A percentile compares a stretch with the other conserved stretches of the same genome.
Evolutionary conservation across 257 asterid species (phyloP).

Genomic region (Primulina huaijiensis): DNA sequence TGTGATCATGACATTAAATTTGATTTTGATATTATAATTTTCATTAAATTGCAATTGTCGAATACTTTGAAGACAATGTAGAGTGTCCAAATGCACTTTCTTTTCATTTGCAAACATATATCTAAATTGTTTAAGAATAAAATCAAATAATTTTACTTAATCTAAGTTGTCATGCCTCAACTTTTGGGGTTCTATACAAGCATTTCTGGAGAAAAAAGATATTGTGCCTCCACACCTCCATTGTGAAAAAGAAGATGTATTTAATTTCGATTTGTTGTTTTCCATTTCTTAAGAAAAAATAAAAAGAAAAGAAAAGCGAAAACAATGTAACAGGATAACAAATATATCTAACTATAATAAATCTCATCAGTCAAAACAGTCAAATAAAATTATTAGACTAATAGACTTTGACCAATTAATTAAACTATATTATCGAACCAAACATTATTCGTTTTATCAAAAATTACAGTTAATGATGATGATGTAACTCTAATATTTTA

Average conservation of each 20-base stretch:
- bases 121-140: not conserved
- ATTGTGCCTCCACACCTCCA: not conserved
- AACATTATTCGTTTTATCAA: too few relatives aligned
- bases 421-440: too few relatives aligned
- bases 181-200: conserved; percentile 1
- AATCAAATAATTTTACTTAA: not conserved
- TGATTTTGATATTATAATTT: not conserved
- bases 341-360: too few relatives aligned
- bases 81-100: not conserved
- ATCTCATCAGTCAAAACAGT: too few relatives aligned
- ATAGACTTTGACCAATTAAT: too few relatives aligned
- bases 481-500: too few relatives aligned
- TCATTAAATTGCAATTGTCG: not conserved
- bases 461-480: too few relatives aligned
- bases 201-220: not conserved
- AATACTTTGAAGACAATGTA: not conserved
- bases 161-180: conserved; percentile 4
- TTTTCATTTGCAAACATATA: not conserved
- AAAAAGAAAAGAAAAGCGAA: too few relatives aligned
- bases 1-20: not conserved
- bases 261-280: too few relatives aligned
- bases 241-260: not conserved
- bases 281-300: too few relatives aligned
- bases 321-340: too few relatives aligned
- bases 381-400: too few relatives aligned